phyloP scores from a whole-genome alignment of 768 basidiomycete species.

The Lactifluus echinatus region DNA sequence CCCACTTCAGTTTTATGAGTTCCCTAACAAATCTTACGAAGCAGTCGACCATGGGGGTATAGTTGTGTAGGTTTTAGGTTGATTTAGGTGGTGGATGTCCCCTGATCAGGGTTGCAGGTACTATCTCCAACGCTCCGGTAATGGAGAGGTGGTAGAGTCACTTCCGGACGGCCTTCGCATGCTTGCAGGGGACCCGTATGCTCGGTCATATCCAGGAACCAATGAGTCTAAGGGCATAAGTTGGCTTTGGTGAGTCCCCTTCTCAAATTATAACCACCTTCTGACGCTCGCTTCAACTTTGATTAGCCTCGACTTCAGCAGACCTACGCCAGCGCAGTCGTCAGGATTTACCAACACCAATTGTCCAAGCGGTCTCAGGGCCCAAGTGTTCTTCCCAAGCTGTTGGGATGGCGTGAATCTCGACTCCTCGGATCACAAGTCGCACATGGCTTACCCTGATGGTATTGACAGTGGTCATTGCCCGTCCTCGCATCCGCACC shows the following conservation, averaged over 20 bases:
- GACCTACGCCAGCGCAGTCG: not conserved
- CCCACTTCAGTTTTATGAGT: constrained; percentile 5
- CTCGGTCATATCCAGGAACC: constrained; percentile 22
- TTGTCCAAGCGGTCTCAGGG: constrained; percentile 26
- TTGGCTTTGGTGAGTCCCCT: constrained; percentile 21
- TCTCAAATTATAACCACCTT: not conserved
- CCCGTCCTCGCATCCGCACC: constrained; percentile 22
- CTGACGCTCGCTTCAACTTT: not conserved
- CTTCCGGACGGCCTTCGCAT: constrained; percentile 23
- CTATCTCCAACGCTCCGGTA: constrained; percentile 11
- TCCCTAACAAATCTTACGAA: not conserved
- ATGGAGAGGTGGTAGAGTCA: constrained; percentile 1
- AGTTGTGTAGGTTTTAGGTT: not conserved
- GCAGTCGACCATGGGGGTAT: constrained; percentile 7
- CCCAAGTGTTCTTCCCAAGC: constrained; percentile 28
- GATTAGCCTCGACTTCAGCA: constrained; percentile 6
- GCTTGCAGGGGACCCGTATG: constrained; percentile 24
- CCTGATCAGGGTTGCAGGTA: constrained; percentile 8
- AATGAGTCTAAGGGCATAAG: constrained; percentile 20
- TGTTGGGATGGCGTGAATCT: constrained; percentile 36
- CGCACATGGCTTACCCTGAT: constrained; percentile 30
- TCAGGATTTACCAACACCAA: constrained; percentile 19
- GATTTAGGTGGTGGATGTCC: not conserved
- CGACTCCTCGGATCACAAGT: constrained; percentile 32
- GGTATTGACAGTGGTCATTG: constrained; percentile 1